These are phyloP conservation scores for Fraxinus ornus DNA, from an alignment of 305 asterid species.

Conservation along the genomic window DNA sequence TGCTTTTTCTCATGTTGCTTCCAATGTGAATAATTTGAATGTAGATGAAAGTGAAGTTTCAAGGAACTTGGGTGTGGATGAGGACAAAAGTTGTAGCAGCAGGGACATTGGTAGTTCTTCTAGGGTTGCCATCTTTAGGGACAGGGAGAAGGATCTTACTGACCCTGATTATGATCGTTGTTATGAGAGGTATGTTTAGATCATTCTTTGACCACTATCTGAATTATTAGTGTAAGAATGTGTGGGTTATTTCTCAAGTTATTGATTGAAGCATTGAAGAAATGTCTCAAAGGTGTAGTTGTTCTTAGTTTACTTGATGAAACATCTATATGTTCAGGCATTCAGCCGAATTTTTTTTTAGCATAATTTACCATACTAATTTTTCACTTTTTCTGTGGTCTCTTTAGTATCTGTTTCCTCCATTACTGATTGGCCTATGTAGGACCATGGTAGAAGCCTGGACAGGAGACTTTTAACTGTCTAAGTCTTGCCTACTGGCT, in stretches of 20 bases:
- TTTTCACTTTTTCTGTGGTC: neutral
- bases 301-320: neutral
- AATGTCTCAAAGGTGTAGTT: neutral
- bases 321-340: neutral
- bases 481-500: neutral
- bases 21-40: conserved; percentile 41
- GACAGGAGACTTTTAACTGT: neutral
- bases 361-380: neutral
- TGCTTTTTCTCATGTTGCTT: conserved; percentile 36
- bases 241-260: neutral
- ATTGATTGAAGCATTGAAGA: neutral
- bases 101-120: conserved; percentile 52
- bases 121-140: conserved; percentile 74
- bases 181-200: conserved; percentile 56
- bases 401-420: neutral
- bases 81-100: conserved; percentile 42
- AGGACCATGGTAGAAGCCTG: neutral
- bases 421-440: neutral
- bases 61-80: conserved; percentile 49
- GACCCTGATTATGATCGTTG: conserved; percentile 96
- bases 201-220: neutral
- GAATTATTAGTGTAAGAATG: neutral
- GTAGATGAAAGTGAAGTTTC: conserved; percentile 50
- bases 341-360: neutral
- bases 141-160: conserved; percentile 80